Percentiles rank a stretch among this genome's conserved stretches.
phyloP scores from a whole-genome alignment of 1,284 basidiomycete species.

The Pyrrhoderma noxium region DNA sequence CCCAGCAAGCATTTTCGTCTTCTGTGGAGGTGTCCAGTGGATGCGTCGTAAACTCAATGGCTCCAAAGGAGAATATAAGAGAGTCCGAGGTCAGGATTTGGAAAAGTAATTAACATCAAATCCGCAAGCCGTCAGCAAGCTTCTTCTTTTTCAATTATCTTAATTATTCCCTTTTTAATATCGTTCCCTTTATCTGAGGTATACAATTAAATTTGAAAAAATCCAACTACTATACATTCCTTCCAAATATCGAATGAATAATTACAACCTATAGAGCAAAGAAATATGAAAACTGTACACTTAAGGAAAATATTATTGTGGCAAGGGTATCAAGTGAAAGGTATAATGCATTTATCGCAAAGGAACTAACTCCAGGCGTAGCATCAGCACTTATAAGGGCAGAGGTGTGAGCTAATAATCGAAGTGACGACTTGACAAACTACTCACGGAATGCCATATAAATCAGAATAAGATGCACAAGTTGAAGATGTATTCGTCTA shows the following conservation, averaged over 20 bases:
- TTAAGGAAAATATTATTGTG: no score
- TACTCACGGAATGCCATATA: constrained; percentile 58
- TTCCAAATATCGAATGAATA: no score
- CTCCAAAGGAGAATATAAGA: constrained; percentile 36
- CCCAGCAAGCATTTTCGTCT: constrained; percentile 46
- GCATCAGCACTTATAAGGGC: constrained; percentile 5
- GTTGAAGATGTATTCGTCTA: constrained; percentile 45
- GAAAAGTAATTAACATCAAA: constrained; percentile 37
- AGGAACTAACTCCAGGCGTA: constrained; percentile 8
- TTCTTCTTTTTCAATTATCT: not conserved
- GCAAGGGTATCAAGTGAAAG: not conserved
- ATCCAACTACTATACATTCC: no score
- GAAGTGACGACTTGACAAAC: not conserved
- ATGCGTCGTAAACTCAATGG: constrained; percentile 35
- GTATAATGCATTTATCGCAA: not conserved
- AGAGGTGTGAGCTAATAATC: not conserved
- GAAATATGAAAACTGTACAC: no score
- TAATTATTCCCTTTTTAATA: not conserved
- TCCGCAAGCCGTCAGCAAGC: not conserved
- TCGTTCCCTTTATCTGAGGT: not conserved
- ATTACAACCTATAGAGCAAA: no score
- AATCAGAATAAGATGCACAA: constrained; percentile 67
- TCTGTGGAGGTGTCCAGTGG: constrained; percentile 46
- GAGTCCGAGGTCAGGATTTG: constrained; percentile 41
- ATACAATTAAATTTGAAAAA: not conserved